Evolutionary conservation across 2,329 filamentous ascomycete genomes (phyloP), one percentile per base, ranked within the genome.

Genomic region (Pyrenophora teres): DNA sequence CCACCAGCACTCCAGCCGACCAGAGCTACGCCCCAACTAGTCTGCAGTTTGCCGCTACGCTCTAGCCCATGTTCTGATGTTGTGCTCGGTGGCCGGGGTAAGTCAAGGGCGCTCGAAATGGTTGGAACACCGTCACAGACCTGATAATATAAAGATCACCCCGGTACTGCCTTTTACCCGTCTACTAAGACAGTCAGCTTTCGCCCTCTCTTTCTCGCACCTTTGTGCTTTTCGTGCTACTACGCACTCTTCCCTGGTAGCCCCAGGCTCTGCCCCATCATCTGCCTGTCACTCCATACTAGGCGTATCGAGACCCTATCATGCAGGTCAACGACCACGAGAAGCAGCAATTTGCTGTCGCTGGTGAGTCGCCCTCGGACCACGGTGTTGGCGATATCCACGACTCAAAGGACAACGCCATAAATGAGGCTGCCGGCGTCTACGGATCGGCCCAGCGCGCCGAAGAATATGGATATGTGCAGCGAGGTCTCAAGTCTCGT

Each of bases 371-470:
- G 18, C 45, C 55, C 13, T 42, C 45, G 18, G 57, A 56, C 35
- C 56, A 70, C 57, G 68, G 54, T 21, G 43, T 68, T 15, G 61
- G 64, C 43, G 56, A 69, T 7, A 54, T 71, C 16, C 57, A 64
- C 37, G 52, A 64, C 2, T 19, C 43, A 1, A 71, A 67, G 51
- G 67, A 64, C 19, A 50, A 40, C 27, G 60, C 57, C 27, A 62
- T 77, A 18, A 70, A 67, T 18, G 81, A 83, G 65, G 81, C 80
- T 35, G 76, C 76, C 36, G 81, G 79, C 44, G 40, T 83, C 16
- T 83, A 81, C 64, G 81, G 81, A 39, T 76, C 81, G 57, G 61
- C 80, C 33, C 70, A 78, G 46, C 76, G 75, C 6, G 80, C 80
- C 8, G 54, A 56, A 33, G 36, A 54, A 4, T 54, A 41, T 19